Evolutionary conservation across 331 rosid genomes (phyloP).

Genomic region (Telfairia occidentalis): DNA sequence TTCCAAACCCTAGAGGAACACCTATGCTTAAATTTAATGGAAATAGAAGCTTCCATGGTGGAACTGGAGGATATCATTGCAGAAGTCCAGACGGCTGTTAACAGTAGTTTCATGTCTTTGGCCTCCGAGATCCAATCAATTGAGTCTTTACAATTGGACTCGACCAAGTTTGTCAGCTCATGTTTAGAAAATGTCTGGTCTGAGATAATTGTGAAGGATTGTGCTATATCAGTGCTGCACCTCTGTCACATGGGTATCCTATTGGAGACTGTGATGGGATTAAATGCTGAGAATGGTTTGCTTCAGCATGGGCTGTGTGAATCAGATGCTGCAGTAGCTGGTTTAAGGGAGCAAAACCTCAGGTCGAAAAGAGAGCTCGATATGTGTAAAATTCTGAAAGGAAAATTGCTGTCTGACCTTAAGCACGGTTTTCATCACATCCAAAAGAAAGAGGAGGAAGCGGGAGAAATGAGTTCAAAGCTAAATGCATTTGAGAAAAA

Average conservation of each 20-base stretch:
- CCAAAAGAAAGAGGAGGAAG: conserved; percentile 64
- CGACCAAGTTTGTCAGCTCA: conserved; percentile 44
- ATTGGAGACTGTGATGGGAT: conserved; percentile 74
- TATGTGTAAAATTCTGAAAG: conserved; percentile 62
- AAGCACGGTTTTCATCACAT: conserved; percentile 62
- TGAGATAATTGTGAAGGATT: conserved; percentile 68
- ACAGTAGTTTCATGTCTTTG: conserved; percentile 34
- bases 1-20: conserved; percentile 37
- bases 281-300: conserved; percentile 82
- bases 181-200: conserved; percentile 86
- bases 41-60: conserved; percentile 38
- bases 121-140: conserved; percentile 41
- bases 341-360: conserved; percentile 61
- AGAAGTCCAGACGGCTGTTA: conserved; percentile 38
- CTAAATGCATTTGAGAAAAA: conserved; percentile 47
- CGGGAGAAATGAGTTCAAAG: conserved; percentile 50
- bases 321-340: conserved; percentile 51
- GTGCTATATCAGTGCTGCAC: conserved; percentile 72
- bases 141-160: conserved; percentile 42
- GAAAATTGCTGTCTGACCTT: conserved; percentile 73
- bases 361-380: conserved; percentile 68
- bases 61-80: conserved; percentile 44
- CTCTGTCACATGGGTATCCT: conserved; percentile 81
- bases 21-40: conserved; percentile 29
- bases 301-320: conserved; percentile 67